Conservation (phyloP, 208 protist genomes). For the Leptomonas pyrrhocoris region DNA sequence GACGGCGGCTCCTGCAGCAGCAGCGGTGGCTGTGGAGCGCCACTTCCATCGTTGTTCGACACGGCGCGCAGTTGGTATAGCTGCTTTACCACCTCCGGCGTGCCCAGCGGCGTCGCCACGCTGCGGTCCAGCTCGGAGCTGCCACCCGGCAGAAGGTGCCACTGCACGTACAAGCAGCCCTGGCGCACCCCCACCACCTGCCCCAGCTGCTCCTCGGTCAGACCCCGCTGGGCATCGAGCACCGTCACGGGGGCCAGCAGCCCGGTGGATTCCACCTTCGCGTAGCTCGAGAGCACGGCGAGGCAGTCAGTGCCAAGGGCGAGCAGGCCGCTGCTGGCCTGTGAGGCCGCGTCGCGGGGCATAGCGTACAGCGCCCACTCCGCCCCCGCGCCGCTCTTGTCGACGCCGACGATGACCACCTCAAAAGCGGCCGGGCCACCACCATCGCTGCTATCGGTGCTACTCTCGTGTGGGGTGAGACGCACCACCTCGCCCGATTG, state of each 20-base stretch:
- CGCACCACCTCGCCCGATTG: conserved; percentile 68
- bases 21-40: conserved; percentile 11
- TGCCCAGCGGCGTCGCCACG: conserved; percentile 73
- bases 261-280: conserved; percentile 32
- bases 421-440: conserved; percentile 23
- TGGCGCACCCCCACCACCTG: conserved; percentile 84
- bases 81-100: conserved; percentile 40
- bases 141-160: conserved; percentile 63
- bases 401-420: conserved; percentile 76
- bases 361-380: conserved; percentile 68
- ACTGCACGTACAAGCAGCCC: conserved; percentile 82
- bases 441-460: conserved; percentile 19
- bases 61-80: conserved; percentile 46
- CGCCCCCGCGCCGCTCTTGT: conserved; percentile 52
- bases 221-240: conserved; percentile 54
- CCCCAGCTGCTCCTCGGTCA: conserved; percentile 70
- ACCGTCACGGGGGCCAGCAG: conserved; percentile 37
- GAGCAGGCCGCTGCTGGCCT: conserved; percentile 50
- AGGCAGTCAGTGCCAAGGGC: conserved; percentile 69
- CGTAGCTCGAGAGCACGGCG: conserved; percentile 56
- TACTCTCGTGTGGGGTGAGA: conserved; percentile 21
- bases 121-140: conserved; percentile 60
- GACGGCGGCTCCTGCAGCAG: conserved; percentile 77
- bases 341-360: conserved; percentile 39
- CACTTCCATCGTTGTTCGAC: background rate